Conservation (phyloP, 441 rosid genomes). For the Croton setiger region DNA sequence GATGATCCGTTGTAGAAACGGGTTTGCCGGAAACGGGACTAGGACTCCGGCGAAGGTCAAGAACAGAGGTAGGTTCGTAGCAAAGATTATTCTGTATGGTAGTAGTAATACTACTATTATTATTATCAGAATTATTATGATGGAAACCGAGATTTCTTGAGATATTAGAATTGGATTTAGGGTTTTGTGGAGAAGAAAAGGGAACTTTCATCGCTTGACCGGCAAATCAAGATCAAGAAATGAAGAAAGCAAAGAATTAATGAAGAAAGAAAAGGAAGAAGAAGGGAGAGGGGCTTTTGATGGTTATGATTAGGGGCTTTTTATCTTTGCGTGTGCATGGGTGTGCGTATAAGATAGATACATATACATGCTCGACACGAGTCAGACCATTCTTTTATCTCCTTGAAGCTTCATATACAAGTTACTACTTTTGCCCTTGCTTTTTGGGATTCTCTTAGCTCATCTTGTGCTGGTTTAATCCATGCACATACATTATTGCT, state of each 20-base stretch:
- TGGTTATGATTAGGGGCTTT: constrained; percentile 49
- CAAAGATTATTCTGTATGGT: constrained; percentile 6
- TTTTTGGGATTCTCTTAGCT: constrained; percentile 38
- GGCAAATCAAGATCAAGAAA: neutral
- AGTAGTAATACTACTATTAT: neutral
- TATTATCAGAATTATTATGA: no score
- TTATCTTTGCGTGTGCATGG: constrained; percentile 55
- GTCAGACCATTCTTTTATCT: constrained; percentile 26
- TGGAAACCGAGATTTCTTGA: constrained; percentile 21
- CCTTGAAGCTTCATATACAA: constrained; percentile 37
- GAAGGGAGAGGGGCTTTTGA: constrained; percentile 39
- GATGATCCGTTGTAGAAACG: constrained; percentile 21
- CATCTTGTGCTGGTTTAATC: neutral
- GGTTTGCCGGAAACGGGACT: constrained; percentile 42
- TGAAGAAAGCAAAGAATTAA: neutral
- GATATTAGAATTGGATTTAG: constrained; percentile 31
- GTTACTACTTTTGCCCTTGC: constrained; percentile 31
- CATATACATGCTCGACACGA: constrained; percentile 31
- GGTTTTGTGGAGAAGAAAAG: constrained; percentile 26
- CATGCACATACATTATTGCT: neutral
- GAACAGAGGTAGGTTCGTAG: constrained; percentile 85
- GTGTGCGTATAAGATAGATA: neutral
- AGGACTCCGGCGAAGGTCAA: constrained; percentile 54
- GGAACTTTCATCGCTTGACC: constrained; percentile 58
- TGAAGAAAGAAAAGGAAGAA: constrained; percentile 5